Conservation (phyloP, 805 yeast species). For the Teunomyces stri region DNA sequence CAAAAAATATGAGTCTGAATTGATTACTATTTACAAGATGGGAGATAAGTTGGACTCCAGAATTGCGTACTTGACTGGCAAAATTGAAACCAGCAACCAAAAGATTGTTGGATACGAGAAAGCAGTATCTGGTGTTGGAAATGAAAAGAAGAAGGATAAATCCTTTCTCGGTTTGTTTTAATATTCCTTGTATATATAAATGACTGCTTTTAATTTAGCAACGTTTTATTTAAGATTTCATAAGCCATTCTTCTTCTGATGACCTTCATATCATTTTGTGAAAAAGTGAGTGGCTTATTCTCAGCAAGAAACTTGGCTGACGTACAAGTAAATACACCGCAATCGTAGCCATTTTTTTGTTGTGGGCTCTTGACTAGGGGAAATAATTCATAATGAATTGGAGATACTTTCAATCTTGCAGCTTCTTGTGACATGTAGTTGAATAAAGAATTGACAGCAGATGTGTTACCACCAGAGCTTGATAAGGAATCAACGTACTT, state of each 20-base stretch:
- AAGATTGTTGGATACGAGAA: constrained; percentile 33
- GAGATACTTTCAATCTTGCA: constrained; percentile 37
- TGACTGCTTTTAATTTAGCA: constrained; percentile 18
- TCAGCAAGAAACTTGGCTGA: constrained; percentile 63
- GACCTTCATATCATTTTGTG: constrained; percentile 65
- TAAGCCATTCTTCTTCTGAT: constrained; percentile 69
- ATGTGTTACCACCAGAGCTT: constrained; percentile 38
- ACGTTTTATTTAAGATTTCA: constrained; percentile 44
- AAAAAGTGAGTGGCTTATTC: constrained; percentile 48
- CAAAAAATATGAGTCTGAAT: constrained; percentile 65
- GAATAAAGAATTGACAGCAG: constrained; percentile 45
- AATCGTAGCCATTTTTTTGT: constrained; percentile 87
- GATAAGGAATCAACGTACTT: constrained; percentile 75
- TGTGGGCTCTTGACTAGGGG: constrained; percentile 57
- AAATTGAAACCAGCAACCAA: constrained; percentile 60
- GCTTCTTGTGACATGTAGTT: constrained; percentile 71
- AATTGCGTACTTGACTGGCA: constrained; percentile 61
- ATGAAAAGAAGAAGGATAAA: constrained; percentile 2
- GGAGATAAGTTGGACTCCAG: constrained; percentile 60
- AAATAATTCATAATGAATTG: constrained; percentile 20
- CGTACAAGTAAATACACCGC: constrained; percentile 91
- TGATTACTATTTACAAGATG: constrained; percentile 53
- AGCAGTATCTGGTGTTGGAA: constrained; percentile 21
- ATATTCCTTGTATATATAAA: neutral
- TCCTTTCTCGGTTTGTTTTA: neutral